Evolutionary conservation across 2,329 filamentous ascomycete genomes (phyloP), one percentile per base, ranked within the genome.

Genomic region (Talaromyces albobiverticillius): DNA sequence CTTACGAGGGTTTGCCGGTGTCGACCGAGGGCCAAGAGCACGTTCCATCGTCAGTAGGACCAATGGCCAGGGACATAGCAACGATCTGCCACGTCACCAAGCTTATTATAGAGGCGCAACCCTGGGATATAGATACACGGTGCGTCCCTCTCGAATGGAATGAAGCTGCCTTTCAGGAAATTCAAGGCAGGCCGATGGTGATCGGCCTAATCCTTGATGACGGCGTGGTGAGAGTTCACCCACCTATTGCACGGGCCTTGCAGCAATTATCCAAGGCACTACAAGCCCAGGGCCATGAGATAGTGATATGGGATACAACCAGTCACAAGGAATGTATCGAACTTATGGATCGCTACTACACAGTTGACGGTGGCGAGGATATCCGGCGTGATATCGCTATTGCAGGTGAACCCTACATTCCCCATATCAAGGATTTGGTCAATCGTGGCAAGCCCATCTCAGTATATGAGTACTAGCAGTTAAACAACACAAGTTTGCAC

Each of bases 401-500:
- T 1, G 82, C 77, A 1, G 83, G 84, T 1, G 84, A 87, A 53
- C 83, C 84, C 0, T 78, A 77, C 38, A 77, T 86, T 3, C 78
- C 80, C 0, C 80, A 84, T 52, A 82, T 87, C 0, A 74, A 85
- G 61, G 74, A 70, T 0, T 72, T 87, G 5, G 66, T 86, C 13
- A 80, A 81, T 49, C 72, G 75, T 0, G 79, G 75, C 2, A 59
- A 74, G 10, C 64, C 82, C 1, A 81, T 86, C 13, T 84, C 81
- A 0, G 82, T 86, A 0, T 86, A 82, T 54, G 22, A 84, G 4
- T 88, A 87, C 67, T 88, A 84, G 85, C 83, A 86, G 60, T 73
- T 88, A 6, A 87, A 86, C 81, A 73, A 56, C 73, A 76, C 23
- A 87, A 86, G 61, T 54, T 74, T 23, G 71, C 69, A 0, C 70